Conservation (phyloP, 495 filamentous ascomycete species). For the Penicillium simplicissimum region DNA sequence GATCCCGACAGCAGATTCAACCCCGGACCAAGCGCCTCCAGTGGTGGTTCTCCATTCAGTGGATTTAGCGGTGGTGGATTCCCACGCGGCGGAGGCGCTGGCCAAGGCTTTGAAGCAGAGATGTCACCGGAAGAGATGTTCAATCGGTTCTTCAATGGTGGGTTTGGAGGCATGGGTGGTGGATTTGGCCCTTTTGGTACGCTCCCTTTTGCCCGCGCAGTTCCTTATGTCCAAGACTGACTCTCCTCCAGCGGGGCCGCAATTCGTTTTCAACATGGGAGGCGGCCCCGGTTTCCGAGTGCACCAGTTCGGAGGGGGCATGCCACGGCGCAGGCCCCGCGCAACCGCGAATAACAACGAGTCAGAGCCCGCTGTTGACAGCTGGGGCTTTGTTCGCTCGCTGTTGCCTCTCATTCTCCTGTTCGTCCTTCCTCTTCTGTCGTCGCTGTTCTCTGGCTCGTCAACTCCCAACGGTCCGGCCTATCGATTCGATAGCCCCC, state of each 20-base stretch:
- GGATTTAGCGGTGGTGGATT: constrained; percentile 61
- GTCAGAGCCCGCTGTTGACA: constrained; percentile 49
- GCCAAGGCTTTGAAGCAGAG: constrained; percentile 77
- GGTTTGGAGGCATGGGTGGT: constrained; percentile 50
- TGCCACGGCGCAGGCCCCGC: constrained; percentile 68
- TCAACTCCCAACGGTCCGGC: constrained; percentile 61
- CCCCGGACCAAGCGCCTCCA: constrained; percentile 47
- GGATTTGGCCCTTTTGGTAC: constrained; percentile 63
- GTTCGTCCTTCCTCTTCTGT: constrained; percentile 83
- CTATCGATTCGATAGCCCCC: constrained; percentile 67
- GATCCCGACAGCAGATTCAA: constrained; percentile 88
- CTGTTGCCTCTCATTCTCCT: constrained; percentile 85
- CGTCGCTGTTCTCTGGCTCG: constrained; percentile 70
- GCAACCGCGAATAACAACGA: constrained; percentile 57
- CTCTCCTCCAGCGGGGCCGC: constrained; percentile 63
- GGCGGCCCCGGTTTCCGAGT: constrained; percentile 80
- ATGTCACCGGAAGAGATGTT: constrained; percentile 97
- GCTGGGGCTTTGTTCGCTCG: constrained; percentile 53
- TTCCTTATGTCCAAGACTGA: background rate
- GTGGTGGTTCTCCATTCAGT: constrained; percentile 59
- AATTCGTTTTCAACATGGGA: constrained; percentile 90
- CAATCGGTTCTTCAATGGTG: constrained; percentile 84
- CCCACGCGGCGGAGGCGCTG: constrained; percentile 48
- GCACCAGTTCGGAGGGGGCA: constrained; percentile 77
- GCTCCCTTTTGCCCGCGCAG: background rate